Conservation (phyloP, 192 early-diverging fungal species). For the Diversispora eburnea region DNA sequence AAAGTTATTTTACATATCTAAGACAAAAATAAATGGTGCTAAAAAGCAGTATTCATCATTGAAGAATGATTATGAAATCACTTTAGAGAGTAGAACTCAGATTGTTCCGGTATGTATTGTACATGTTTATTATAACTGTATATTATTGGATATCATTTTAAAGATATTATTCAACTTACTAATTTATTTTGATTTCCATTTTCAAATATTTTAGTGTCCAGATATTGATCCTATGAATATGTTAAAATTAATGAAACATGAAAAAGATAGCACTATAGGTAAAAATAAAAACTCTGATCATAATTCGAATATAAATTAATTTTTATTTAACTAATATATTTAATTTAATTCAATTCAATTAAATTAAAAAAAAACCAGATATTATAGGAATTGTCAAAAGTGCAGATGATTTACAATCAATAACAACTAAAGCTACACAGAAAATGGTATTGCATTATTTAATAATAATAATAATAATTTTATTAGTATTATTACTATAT, state of each 20-base stretch:
- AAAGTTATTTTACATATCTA: constrained; percentile 76
- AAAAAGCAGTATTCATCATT: constrained; percentile 78
- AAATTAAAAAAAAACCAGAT: constrained; percentile 62
- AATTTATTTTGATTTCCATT: no score
- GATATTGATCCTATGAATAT: not conserved
- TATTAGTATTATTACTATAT: no score
- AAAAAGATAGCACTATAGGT: constrained; percentile 69
- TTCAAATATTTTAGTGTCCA: not conserved
- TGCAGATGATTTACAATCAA: constrained; percentile 50
- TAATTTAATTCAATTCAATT: not conserved
- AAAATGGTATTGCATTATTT: constrained; percentile 47
- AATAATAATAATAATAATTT: no score
- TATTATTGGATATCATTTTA: no score
- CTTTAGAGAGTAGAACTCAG: constrained; percentile 65
- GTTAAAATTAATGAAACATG: constrained; percentile 55
- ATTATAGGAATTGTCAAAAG: constrained; percentile 74
- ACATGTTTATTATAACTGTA: not conserved
- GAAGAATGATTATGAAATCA: constrained; percentile 91
- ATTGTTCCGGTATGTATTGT: constrained; percentile 49
- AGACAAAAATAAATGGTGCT: constrained; percentile 76
- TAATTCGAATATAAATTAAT: no score
- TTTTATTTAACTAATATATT: no score
- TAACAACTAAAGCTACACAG: constrained; percentile 57
- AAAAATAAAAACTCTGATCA: no score
- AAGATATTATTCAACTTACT: no score